These are phyloP conservation scores for Epichloe typhina DNA, from an alignment of 2,329 filamentous ascomycete genomes.

Conservation along the genomic window DNA sequence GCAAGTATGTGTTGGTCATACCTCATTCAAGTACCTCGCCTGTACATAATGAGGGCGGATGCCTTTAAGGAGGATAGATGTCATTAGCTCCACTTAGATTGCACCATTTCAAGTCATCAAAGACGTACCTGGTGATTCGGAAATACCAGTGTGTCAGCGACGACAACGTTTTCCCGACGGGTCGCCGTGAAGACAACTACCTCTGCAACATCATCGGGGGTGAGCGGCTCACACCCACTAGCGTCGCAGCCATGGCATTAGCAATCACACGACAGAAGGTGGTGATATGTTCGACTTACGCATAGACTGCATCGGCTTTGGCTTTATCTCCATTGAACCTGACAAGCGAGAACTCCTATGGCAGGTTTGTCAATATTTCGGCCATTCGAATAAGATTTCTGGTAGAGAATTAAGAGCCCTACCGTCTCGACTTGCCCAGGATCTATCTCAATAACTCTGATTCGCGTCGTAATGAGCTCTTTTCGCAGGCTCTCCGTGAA, in stretches of 20 bases:
- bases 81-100: neutral
- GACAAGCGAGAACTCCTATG: conserved; percentile 72
- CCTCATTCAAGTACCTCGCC: conserved; percentile 8
- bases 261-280: neutral
- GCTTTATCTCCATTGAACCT: conserved; percentile 78
- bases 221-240: conserved; percentile 68
- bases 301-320: conserved; percentile 84
- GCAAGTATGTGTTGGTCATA: neutral
- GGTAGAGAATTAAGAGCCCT: conserved; percentile 4
- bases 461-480: conserved; percentile 68
- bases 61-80: conserved; percentile 11
- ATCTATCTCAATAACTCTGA: conserved; percentile 78
- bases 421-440: conserved; percentile 87
- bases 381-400: conserved; percentile 4
- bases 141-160: conserved; percentile 78
- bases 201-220: conserved; percentile 83
- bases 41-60: conserved; percentile 20
- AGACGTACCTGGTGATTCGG: conserved; percentile 69
- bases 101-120: neutral
- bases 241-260: neutral
- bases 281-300: conserved; percentile 33
- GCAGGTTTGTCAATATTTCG: neutral
- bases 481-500: conserved; percentile 75
- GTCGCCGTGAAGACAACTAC: conserved; percentile 76
- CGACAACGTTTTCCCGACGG: conserved; percentile 76